Base-by-base conservation (phyloP, 768 basidiomycete species). In the Crassisporium funariophilum region DNA sequence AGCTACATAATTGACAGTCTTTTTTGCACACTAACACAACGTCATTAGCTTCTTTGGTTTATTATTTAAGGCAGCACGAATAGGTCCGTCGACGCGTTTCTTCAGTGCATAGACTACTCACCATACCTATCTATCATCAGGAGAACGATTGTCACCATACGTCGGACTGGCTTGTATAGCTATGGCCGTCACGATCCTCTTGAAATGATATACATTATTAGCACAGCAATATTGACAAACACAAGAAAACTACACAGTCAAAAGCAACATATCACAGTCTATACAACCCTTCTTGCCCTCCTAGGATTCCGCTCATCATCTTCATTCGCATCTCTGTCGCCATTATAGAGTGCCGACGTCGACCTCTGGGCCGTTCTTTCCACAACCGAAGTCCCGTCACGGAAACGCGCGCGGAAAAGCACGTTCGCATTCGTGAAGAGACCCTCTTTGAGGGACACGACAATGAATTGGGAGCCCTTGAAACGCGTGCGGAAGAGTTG, bases 361-460 rank as follows among this genome's bases (percentile, higher is more conserved):
- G 82, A 81, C 52, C 86, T 69, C 55, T 86, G 80, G 7, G 74
- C 83, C 0, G 88, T 90, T 42, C 88, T 75, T 63, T 95, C 91
- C 19, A 95, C 92, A 42, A 95, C 76, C 17, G 86, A 90, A 4
- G 94, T 98, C 3, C 95, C 95, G 59, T 99, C 94, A 22, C 91
- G 77, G 75, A 98, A 98, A 43, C 89, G 81, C 11, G 95, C 88
- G 24, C 86, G 80, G 77, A 98, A 99, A 23, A 98, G 73, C 10
- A 94, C 95, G 59, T 99, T 98, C 29, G 95, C 97, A 57, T 98
- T 98, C 7, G 92, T 93, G 71, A 98, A 98, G 35, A 98, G 74
- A 4, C 95, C 95, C 59, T 98, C 97, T 68, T 98, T 98, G 46
- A 98, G 74, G 15, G 88, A 91, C 47, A 98, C 95, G 40, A 98